Evolutionary conservation across 192 early-diverging fungal genomes (phyloP), one percentile per base, ranked within the genome.

Genomic region (Backusella liffmaniae): DNA sequence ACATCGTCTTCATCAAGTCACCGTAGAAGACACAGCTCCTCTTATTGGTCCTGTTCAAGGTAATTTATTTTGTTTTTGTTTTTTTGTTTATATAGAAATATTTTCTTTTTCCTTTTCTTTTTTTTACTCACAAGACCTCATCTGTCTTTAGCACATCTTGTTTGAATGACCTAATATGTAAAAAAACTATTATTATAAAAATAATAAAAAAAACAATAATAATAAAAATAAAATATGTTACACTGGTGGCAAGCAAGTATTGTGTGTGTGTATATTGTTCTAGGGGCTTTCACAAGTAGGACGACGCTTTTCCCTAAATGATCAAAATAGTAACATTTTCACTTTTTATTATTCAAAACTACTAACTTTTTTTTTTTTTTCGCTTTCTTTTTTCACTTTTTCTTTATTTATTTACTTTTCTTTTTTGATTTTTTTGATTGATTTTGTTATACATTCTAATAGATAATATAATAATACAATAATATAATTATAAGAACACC

Each of bases 221-320:
- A 62, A 62, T 26, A 29, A 26, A 7, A 49, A 49, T n/a, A 49
- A 49, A 49, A 62, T 62, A 26, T 69, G 75, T 76, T 76, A 76
- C 75, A 76, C 75, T 26, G 49, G 75, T 76, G 74, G 74, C 67
- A 76, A 76, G 8, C 8, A 26, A 59, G 10, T 30, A 26, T 62
- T 62, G 56, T 62, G 56, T 62, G 56, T 62, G 56, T 62, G 56
- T 56, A 9, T 62, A 62, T 62, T 62, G 23, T 62, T 62, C 56
- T 3, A 62, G 56, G 56, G 56, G 56, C 23, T 21, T 36, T 35
- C 18, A 37, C 29, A 67, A 67, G 53, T 36, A 56, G 72, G 66
- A 67, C 72, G 72, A 59, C 72, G n/a, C 26, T 21, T 62, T 62
- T 62, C 56, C 56, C 56, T 62, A n/a, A 67, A 69, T 18, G 65